These are phyloP conservation scores for Aspergillus spinulosporus DNA, from an alignment of 2,329 filamentous ascomycete species.

Conservation along the genomic window DNA sequence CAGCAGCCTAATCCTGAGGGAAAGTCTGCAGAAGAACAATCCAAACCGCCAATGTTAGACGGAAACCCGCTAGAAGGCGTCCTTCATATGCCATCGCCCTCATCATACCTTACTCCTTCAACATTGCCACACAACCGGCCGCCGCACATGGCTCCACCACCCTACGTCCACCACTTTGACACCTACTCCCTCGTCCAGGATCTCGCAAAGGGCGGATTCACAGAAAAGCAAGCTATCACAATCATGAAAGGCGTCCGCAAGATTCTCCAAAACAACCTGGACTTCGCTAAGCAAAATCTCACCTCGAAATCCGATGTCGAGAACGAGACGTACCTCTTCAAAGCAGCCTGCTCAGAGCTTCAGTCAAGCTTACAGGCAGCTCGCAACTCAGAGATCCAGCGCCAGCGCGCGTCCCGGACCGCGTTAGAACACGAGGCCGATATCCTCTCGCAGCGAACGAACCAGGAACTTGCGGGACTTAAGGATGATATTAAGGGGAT, in stretches of 20 bases:
- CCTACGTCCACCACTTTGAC: constrained; percentile 95
- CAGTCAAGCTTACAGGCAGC: constrained; percentile 81
- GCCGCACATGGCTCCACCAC: constrained; percentile 67
- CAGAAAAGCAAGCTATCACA: constrained; percentile 71
- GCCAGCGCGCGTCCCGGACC: constrained; percentile 77
- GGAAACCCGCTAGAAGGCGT: constrained; percentile 42
- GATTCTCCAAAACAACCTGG: constrained; percentile 75
- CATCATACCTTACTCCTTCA: constrained; percentile 32
- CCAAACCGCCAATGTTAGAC: constrained; percentile 10
- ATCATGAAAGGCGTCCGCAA: constrained; percentile 89
- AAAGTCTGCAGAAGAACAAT: constrained; percentile 8
- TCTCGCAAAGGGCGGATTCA: constrained; percentile 71
- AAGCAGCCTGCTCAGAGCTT: constrained; percentile 88
- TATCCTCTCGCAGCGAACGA: constrained; percentile 79
- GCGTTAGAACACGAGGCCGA: constrained; percentile 92
- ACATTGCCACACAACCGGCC: constrained; percentile 48
- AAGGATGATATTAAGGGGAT: constrained; percentile 92
- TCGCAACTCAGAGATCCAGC: constrained; percentile 73
- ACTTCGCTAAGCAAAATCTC: constrained; percentile 74
- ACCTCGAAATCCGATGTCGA: constrained; percentile 92
- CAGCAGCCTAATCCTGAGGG: constrained; percentile 13
- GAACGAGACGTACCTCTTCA: constrained; percentile 92
- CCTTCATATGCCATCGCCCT: constrained; percentile 44
- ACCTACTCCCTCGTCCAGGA: constrained; percentile 85
- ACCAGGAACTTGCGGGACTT: constrained; percentile 76